These are phyloP conservation scores for Astrocystis sublimbata DNA, from an alignment of 495 filamentous ascomycete genomes.

Conservation along the genomic window DNA sequence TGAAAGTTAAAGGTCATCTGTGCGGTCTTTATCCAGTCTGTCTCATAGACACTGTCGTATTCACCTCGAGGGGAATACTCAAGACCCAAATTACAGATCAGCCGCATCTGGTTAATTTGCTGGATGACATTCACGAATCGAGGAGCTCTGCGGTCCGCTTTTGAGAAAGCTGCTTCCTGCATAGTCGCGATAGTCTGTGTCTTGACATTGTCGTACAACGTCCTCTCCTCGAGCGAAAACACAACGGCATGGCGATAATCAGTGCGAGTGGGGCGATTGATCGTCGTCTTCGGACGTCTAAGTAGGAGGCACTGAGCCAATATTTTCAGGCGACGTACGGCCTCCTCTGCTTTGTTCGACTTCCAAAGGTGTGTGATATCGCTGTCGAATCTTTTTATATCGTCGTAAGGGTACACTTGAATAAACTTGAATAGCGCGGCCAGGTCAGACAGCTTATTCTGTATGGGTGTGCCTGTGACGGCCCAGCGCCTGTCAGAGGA, in stretches of 20 bases:
- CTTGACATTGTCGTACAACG: neutral
- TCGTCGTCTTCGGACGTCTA: neutral
- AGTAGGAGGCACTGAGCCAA: neutral
- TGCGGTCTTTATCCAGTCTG: slow-evolving; percentile 9
- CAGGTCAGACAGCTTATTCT: slow-evolving; percentile 44
- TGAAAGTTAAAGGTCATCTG: neutral
- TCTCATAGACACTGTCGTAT: neutral
- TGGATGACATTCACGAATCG: slow-evolving; percentile 38
- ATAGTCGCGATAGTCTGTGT: neutral
- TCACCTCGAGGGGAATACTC: slow-evolving; percentile 28
- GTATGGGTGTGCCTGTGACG: slow-evolving; percentile 48
- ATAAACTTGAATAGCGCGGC: slow-evolving; percentile 43
- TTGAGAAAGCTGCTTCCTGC: neutral
- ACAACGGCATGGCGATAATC: neutral
- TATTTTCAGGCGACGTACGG: slow-evolving; percentile 37
- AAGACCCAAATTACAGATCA: slow-evolving; percentile 45
- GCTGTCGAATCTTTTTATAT: slow-evolving; percentile 35
- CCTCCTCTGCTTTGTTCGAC: slow-evolving; percentile 30
- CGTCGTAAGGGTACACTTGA: slow-evolving; percentile 38
- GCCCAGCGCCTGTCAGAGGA: slow-evolving; percentile 41
- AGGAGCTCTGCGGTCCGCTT: neutral
- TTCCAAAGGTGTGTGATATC: slow-evolving; percentile 40
- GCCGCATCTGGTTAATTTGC: slow-evolving; percentile 42
- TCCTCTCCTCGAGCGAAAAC: neutral
- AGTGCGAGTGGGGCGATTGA: neutral